Evolutionary conservation across 768 basidiomycete genomes (phyloP).

Genomic region (Rhizopogon rudus): DNA sequence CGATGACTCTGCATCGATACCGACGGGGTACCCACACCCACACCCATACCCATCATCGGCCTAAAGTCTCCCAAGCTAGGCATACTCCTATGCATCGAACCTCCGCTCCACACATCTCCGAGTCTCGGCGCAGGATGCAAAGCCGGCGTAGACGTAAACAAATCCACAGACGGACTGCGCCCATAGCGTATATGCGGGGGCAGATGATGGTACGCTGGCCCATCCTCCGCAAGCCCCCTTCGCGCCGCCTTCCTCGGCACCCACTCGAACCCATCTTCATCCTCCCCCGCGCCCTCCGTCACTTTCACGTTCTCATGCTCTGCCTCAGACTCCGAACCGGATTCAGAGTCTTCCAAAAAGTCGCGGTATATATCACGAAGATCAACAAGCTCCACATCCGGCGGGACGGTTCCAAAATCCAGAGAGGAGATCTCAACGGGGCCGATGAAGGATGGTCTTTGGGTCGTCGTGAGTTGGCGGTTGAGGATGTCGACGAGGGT

Average conservation of each 20-base stretch:
- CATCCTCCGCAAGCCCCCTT: constrained; percentile 43
- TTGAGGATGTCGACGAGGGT: constrained; percentile 75
- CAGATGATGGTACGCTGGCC: constrained; percentile 62
- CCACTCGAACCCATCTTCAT: constrained; percentile 83
- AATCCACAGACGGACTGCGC: constrained; percentile 49
- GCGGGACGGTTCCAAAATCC: constrained; percentile 79
- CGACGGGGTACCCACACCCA: constrained; percentile 11
- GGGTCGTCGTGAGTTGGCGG: constrained; percentile 60
- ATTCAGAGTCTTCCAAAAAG: constrained; percentile 77
- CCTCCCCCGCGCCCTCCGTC: constrained; percentile 52
- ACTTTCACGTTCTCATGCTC: constrained; percentile 38
- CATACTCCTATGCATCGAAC: constrained; percentile 24
- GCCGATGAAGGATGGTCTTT: constrained; percentile 92
- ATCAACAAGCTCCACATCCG: constrained; percentile 88
- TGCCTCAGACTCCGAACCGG: constrained; percentile 33
- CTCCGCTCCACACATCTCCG: constrained; percentile 38
- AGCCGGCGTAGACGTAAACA: constrained; percentile 52
- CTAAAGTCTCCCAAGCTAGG: constrained; percentile 35
- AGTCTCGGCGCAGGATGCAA: constrained; percentile 30
- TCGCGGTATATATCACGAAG: constrained; percentile 91
- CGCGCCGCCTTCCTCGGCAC: constrained; percentile 62
- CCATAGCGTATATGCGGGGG: constrained; percentile 72
- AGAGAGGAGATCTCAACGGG: constrained; percentile 83
- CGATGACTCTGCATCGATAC: constrained; percentile 22
- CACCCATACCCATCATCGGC: constrained; percentile 8